Evolutionary conservation across 1,284 basidiomycete species (phyloP).

Genomic region (Cerrena zonata): DNA sequence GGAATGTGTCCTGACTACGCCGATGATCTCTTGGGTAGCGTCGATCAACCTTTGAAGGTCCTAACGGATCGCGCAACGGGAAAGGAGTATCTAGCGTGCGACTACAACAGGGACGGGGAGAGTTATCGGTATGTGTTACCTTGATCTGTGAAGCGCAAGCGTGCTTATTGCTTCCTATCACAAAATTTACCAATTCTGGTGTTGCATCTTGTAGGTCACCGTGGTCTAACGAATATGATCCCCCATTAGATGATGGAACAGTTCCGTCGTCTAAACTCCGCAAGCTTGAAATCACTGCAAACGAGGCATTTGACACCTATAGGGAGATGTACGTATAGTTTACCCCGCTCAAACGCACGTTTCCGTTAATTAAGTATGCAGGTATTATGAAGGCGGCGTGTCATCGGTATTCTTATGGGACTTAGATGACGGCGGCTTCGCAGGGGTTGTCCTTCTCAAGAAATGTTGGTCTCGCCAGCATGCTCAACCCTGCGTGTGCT

Average conservation of each 20-base stretch:
- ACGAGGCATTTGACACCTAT: constrained; percentile 96
- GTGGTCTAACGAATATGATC: constrained; percentile 94
- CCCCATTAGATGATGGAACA: constrained; percentile 82
- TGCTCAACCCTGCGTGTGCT: background rate
- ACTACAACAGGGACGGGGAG: constrained; percentile 96
- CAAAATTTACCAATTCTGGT: constrained; percentile 4
- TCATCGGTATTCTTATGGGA: constrained; percentile 99
- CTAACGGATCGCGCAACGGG: constrained; percentile 75
- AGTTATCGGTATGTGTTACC: constrained; percentile 73
- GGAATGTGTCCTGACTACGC: constrained; percentile 88
- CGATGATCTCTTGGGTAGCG: constrained; percentile 90
- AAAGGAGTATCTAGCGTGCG: constrained; percentile 89
- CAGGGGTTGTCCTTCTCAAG: constrained; percentile 93
- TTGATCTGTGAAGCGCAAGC: background rate
- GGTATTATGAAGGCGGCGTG: constrained; percentile 94
- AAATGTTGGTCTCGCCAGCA: constrained; percentile 62
- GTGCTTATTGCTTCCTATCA: background rate
- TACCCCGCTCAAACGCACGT: constrained; percentile 5
- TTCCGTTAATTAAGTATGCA: constrained; percentile 23
- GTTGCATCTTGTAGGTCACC: constrained; percentile 64
- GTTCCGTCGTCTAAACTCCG: constrained; percentile 79
- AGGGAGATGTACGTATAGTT: constrained; percentile 74
- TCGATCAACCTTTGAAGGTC: constrained; percentile 90
- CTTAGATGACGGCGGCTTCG: constrained; percentile 90
- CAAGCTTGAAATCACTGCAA: constrained; percentile 87